Evolutionary conservation across 495 filamentous ascomycete genomes (phyloP).

Genomic region (Cairneyella variabilis): DNA sequence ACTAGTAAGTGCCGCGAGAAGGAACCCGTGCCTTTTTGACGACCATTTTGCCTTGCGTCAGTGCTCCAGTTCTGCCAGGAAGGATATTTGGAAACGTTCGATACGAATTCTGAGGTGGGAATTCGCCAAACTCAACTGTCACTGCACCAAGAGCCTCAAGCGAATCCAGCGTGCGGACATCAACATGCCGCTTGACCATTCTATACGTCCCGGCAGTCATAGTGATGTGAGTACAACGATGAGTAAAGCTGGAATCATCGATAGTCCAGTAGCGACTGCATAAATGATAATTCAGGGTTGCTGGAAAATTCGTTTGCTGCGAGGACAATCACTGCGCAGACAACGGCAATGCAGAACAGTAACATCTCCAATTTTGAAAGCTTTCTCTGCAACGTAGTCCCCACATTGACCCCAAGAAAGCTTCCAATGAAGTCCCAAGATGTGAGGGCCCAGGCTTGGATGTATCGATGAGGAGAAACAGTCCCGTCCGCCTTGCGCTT

Average conservation of each 20-base stretch:
- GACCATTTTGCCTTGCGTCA: slow-evolving; percentile 66
- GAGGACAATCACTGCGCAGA: slow-evolving; percentile 48
- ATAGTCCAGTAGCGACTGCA: slow-evolving; percentile 56
- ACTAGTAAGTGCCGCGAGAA: slow-evolving; percentile 53
- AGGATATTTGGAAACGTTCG: slow-evolving; percentile 48
- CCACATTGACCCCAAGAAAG: slow-evolving; percentile 66
- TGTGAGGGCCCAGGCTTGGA: slow-evolving; percentile 65
- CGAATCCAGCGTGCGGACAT: slow-evolving; percentile 47
- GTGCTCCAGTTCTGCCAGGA: slow-evolving; percentile 69
- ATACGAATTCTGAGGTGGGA: background rate
- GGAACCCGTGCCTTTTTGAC: slow-evolving; percentile 51
- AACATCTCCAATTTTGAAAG: slow-evolving; percentile 46
- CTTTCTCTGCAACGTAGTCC: slow-evolving; percentile 49
- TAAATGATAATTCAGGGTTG: slow-evolving; percentile 45
- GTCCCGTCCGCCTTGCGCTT: slow-evolving; percentile 55
- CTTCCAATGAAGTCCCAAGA: slow-evolving; percentile 60
- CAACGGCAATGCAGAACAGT: slow-evolving; percentile 43
- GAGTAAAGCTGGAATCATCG: slow-evolving; percentile 51
- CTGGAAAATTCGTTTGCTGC: slow-evolving; percentile 43
- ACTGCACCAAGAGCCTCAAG: slow-evolving; percentile 61
- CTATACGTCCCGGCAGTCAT: slow-evolving; percentile 50
- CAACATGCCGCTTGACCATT: slow-evolving; percentile 47
- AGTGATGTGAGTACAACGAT: slow-evolving; percentile 54
- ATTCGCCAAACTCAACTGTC: slow-evolving; percentile 28
- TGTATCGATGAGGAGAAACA: slow-evolving; percentile 61